Percentiles rank a stretch among this genome's conserved stretches.
These are phyloP conservation scores for Piloderma croceum DNA, from an alignment of 768 basidiomycete genomes.

Conservation along the genomic window DNA sequence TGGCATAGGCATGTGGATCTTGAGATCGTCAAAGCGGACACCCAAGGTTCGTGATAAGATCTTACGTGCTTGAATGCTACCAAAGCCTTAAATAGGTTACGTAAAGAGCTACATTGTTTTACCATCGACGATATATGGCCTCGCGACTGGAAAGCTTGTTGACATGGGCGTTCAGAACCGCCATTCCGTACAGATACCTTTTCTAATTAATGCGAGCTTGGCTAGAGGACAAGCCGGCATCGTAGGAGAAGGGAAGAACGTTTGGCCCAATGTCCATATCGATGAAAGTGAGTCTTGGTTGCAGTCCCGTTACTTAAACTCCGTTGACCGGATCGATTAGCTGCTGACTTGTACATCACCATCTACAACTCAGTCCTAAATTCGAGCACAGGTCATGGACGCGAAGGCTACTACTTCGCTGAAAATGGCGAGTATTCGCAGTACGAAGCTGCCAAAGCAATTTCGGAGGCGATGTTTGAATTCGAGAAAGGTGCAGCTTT, in stretches of 20 bases:
- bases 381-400: slow-evolving; percentile 15
- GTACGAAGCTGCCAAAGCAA: slow-evolving; percentile 21
- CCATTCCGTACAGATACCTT: slow-evolving; percentile 47
- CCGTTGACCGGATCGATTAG: slow-evolving; percentile 21
- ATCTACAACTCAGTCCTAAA: slow-evolving; percentile 35
- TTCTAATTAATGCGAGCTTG: slow-evolving; percentile 35
- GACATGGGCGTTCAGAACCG: slow-evolving; percentile 45
- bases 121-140: slow-evolving; percentile 50
- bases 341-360: slow-evolving; percentile 37
- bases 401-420: slow-evolving; percentile 22
- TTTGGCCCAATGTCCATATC: slow-evolving; percentile 53
- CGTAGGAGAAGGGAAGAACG: slow-evolving; percentile 47
- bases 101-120: slow-evolving; percentile 47
- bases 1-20: slow-evolving; percentile 48
- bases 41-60: slow-evolving; percentile 32
- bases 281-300: slow-evolving; percentile 36
- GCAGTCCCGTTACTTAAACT: neutral
- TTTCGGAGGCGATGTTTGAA: slow-evolving; percentile 30
- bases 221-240: slow-evolving; percentile 43
- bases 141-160: slow-evolving; percentile 41
- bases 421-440: slow-evolving; percentile 16
- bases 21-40: slow-evolving; percentile 40
- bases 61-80: slow-evolving; percentile 8
- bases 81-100: slow-evolving; percentile 33
- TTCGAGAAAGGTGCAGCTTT: slow-evolving; percentile 30